These are phyloP conservation scores for Papiliotrema nemorosa DNA, from an alignment of 1,284 basidiomycete species.

Conservation along the genomic window DNA sequence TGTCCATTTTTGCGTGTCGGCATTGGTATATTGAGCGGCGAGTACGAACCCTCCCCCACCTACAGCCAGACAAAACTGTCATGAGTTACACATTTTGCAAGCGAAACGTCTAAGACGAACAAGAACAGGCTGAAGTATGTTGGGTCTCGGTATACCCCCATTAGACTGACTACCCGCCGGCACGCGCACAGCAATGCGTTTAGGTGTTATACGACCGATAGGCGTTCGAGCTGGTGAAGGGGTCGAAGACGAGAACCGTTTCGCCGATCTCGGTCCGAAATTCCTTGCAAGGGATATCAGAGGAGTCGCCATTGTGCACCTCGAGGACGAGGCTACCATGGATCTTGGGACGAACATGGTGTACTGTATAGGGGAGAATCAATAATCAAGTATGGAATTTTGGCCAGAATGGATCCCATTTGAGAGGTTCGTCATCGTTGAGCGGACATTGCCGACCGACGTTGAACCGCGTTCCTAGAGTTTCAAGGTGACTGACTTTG, in stretches of 20 bases:
- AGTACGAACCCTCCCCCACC: slow-evolving; percentile 32
- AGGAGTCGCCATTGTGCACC: background rate
- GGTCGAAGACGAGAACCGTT: slow-evolving; percentile 1
- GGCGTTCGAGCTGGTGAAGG: background rate
- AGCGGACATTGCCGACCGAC: no score
- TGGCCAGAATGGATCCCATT: no score
- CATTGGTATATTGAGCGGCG: slow-evolving; percentile 41
- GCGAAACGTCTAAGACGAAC: slow-evolving; percentile 24
- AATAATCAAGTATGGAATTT: no score
- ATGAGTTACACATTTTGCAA: no score
- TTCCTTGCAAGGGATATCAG: background rate
- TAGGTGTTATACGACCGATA: slow-evolving; percentile 28
- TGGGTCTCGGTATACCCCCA: slow-evolving; percentile 17
- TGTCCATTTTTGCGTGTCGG: slow-evolving; percentile 40
- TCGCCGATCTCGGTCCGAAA: background rate
- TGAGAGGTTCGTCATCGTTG: no score
- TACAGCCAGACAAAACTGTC: slow-evolving; percentile 39
- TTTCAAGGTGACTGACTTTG: no score
- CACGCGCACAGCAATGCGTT: slow-evolving; percentile 30
- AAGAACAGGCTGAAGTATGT: slow-evolving; percentile 41
- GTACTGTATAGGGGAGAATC: no score
- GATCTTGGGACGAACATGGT: no score
- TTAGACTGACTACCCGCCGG: slow-evolving; percentile 2
- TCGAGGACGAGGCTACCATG: background rate
- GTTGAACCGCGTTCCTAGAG: no score